These are phyloP conservation scores for Malassezia restricta DNA, from an alignment of 1,284 basidiomycete genomes.

Conservation along the genomic window DNA sequence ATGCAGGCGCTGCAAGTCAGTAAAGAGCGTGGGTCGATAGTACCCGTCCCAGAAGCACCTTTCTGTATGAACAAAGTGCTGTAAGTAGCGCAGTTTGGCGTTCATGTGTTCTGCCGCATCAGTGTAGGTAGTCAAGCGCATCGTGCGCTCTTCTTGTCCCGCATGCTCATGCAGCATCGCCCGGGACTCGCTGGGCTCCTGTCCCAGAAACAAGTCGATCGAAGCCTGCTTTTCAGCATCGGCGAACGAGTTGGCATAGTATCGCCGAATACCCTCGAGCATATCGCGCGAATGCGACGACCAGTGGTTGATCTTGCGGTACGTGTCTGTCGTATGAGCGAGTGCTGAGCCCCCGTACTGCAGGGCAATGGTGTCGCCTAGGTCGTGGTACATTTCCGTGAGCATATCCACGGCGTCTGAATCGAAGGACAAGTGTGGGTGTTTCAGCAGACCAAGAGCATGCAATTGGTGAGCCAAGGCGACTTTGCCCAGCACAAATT, in stretches of 20 bases:
- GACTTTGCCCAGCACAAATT: conserved; percentile 93
- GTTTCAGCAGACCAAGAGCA: conserved; percentile 62
- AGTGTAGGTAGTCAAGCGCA: neutral
- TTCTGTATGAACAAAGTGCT: conserved; percentile 30
- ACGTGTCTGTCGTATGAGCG: conserved; percentile 93
- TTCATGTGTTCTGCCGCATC: conserved; percentile 9
- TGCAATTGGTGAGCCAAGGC: conserved; percentile 91
- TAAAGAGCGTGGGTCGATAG: conserved; percentile 43
- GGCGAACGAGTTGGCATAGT: conserved; percentile 80
- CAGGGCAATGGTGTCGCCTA: conserved; percentile 63
- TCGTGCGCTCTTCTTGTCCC: neutral
- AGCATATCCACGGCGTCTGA: conserved; percentile 93
- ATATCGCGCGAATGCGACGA: conserved; percentile 94
- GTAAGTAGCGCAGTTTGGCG: conserved; percentile 22
- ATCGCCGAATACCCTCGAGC: conserved; percentile 87
- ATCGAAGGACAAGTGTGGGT: conserved; percentile 77
- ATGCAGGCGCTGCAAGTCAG: conserved; percentile 41
- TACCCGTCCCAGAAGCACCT: conserved; percentile 42
- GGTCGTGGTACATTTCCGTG: conserved; percentile 88
- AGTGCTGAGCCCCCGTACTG: conserved; percentile 66
- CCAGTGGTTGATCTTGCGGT: conserved; percentile 84
- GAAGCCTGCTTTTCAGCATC: conserved; percentile 93
- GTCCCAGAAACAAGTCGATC: conserved; percentile 76
- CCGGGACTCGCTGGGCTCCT: neutral
- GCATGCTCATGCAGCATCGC: neutral